A percentile compares a stretch with the other conserved stretches of the same genome.
Evolutionary conservation across 2,329 filamentous ascomycete species (phyloP).

Genomic region (Peltaster fructicola): DNA sequence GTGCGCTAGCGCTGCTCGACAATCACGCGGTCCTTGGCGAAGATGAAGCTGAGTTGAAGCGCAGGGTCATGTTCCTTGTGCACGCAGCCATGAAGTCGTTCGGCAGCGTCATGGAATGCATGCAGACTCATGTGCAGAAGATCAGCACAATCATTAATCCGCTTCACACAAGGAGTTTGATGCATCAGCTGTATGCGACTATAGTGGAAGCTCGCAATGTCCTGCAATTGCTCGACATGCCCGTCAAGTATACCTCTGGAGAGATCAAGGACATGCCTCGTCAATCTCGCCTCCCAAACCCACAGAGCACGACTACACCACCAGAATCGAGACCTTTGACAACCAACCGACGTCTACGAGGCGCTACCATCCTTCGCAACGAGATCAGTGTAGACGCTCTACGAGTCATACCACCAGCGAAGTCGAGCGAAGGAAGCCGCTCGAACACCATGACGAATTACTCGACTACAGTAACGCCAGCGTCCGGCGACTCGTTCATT

Average conservation of each 20-base stretch:
- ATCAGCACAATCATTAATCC: constrained; percentile 38
- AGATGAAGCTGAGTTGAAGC: constrained; percentile 25
- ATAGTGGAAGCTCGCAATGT: constrained; percentile 43
- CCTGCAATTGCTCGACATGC: constrained; percentile 33
- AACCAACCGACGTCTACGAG: constrained; percentile 28
- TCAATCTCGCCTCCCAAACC: too few species aligned
- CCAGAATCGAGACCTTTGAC: constrained; percentile 28
- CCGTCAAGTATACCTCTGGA: too few species aligned
- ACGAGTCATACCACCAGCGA: constrained; percentile 21
- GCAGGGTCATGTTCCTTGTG: constrained; percentile 21
- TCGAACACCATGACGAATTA: constrained; percentile 33
- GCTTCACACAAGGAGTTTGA: constrained; percentile 39
- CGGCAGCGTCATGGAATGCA: constrained; percentile 29
- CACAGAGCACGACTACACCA: too few species aligned
- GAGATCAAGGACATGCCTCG: constrained; percentile 20
- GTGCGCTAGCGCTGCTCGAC: constrained; percentile 32
- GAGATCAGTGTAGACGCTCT: constrained; percentile 18
- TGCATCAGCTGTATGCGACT: constrained; percentile 41
- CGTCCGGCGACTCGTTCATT: constrained; percentile 64
- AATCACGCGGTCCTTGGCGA: constrained; percentile 30
- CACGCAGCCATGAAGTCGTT: constrained; percentile 34
- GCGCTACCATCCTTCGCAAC: constrained; percentile 33
- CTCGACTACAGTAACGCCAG: constrained; percentile 24
- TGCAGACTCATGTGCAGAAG: constrained; percentile 30
- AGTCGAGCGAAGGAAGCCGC: constrained; percentile 33